These are phyloP conservation scores for Thermomucor indicae-seudaticae DNA, from an alignment of 371 early-diverging fungal species.

Conservation along the genomic window DNA sequence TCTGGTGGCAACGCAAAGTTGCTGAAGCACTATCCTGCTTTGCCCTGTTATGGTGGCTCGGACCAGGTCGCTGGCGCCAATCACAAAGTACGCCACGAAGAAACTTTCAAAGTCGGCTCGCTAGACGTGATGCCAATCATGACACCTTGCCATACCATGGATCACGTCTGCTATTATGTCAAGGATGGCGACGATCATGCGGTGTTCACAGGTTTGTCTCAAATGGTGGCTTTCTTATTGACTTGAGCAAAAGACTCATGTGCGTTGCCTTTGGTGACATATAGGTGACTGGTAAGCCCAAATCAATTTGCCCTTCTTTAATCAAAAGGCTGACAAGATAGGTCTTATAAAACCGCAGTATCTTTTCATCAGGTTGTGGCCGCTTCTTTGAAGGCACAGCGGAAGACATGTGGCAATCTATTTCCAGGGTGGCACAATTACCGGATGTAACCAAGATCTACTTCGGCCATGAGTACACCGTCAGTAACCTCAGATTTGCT, in stretches of 20 bases:
- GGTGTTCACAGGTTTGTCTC: constrained; percentile 27
- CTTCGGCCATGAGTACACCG: constrained; percentile 93
- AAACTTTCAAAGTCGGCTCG: constrained; percentile 53
- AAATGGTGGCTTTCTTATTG: too few relatives aligned
- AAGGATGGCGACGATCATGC: constrained; percentile 31
- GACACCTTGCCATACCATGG: constrained; percentile 84
- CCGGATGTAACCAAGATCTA: constrained; percentile 84
- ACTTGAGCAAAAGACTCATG: too few relatives aligned
- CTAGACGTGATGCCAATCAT: constrained; percentile 50
- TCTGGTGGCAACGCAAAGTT: constrained; percentile 70
- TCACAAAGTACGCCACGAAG: constrained; percentile 4
- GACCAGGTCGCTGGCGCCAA: constrained; percentile 19
- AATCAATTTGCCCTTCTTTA: background rate
- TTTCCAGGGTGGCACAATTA: constrained; percentile 61
- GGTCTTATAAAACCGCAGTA: too few relatives aligned
- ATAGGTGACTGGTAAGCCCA: constrained; percentile 8
- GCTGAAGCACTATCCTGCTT: constrained; percentile 12
- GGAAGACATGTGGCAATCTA: constrained; percentile 75
- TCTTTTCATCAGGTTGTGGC: constrained; percentile 74
- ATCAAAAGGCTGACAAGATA: too few relatives aligned
- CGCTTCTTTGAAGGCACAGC: constrained; percentile 92
- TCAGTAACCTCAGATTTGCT: constrained; percentile 55
- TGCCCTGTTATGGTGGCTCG: constrained; percentile 22
- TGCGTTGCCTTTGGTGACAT: too few relatives aligned
- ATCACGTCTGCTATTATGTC: constrained; percentile 78